Conservation (phyloP, 768 basidiomycete genomes). For the Mycena venus region DNA sequence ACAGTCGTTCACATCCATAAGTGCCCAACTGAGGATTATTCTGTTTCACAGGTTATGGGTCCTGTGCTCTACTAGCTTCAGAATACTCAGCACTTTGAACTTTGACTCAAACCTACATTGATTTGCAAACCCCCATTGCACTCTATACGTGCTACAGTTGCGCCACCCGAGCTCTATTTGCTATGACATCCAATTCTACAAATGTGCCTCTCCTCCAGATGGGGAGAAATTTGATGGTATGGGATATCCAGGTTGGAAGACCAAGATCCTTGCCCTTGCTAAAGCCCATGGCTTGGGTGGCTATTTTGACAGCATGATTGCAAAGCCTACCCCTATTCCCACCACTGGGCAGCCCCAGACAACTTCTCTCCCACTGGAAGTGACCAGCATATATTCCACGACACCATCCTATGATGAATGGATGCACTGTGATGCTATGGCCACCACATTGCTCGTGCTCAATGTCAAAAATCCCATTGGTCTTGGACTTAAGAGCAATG, state of each 20-base stretch:
- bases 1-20: no score
- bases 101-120: no score
- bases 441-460: constrained; percentile 5
- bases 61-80: no score
- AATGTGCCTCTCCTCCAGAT: constrained; percentile 7
- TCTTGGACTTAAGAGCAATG: constrained; percentile 35
- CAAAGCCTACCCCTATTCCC: background rate
- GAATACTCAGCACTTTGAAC: no score
- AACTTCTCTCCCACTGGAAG: background rate
- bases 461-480: constrained; percentile 38
- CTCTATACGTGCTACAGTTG: no score
- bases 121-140: no score
- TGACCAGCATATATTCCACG: constrained; percentile 18
- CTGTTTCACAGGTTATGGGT: no score
- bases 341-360: background rate
- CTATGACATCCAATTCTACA: background rate
- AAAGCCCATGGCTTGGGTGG: constrained; percentile 5
- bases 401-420: constrained; percentile 36
- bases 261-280: background rate
- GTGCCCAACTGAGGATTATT: no score
- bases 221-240: constrained; percentile 15
- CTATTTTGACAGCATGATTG: background rate
- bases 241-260: background rate
- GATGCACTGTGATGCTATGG: constrained; percentile 33
- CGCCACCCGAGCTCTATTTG: no score